Conservation (phyloP, 768 basidiomycete species). For the Boletellus emodensis region DNA sequence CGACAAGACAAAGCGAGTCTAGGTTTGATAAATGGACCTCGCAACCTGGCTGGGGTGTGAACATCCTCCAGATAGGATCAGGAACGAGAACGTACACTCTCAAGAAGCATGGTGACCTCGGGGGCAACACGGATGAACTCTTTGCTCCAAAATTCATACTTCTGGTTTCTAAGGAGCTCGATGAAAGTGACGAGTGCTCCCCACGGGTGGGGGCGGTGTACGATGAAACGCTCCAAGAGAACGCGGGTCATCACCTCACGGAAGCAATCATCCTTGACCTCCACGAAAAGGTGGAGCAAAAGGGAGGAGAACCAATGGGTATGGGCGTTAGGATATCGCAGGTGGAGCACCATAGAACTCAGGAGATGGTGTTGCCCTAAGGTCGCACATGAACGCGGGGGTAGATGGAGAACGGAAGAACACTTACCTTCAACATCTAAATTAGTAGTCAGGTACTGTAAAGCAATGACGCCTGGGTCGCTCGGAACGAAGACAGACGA, state of each 20-base stretch:
- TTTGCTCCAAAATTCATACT: slow-evolving; percentile 89
- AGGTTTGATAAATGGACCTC: slow-evolving; percentile 72
- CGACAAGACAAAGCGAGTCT: slow-evolving; percentile 59
- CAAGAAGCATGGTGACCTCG: slow-evolving; percentile 80
- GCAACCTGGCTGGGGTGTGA: slow-evolving; percentile 52
- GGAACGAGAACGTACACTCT: slow-evolving; percentile 56
- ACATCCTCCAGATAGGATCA: neutral
- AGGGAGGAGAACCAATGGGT: slow-evolving; percentile 97
- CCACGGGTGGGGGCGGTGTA: slow-evolving; percentile 95
- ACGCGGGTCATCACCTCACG: slow-evolving; percentile 84
- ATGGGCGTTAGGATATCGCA: slow-evolving; percentile 97
- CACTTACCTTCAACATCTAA: slow-evolving; percentile 84
- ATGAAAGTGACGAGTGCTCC: slow-evolving; percentile 92
- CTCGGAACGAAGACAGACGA: slow-evolving; percentile 74
- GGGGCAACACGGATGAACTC: slow-evolving; percentile 81
- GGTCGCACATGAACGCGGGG: neutral
- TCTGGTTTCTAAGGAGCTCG: slow-evolving; percentile 84
- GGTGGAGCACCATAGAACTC: slow-evolving; percentile 87
- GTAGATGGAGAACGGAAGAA: neutral
- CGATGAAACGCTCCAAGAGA: slow-evolving; percentile 89
- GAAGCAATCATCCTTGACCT: slow-evolving; percentile 73
- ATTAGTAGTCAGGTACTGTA: slow-evolving; percentile 79
- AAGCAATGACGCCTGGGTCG: slow-evolving; percentile 79
- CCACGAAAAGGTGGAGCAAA: slow-evolving; percentile 80
- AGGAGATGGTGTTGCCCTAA: slow-evolving; percentile 93